Base-by-base conservation (phyloP, 148 eudicot genomes). In the Chenopodium formosanum region DNA sequence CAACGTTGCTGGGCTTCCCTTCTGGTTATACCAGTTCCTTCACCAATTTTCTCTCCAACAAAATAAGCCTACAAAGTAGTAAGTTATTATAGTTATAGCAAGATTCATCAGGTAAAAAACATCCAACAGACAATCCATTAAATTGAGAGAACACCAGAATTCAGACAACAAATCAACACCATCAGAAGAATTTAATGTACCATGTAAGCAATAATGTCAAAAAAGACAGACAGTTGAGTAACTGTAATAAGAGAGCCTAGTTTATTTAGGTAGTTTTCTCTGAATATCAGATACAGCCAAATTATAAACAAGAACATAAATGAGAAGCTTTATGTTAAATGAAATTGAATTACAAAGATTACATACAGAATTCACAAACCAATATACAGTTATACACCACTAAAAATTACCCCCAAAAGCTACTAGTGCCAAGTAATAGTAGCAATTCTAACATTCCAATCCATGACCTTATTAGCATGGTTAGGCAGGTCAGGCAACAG, bases 1-100 rank as follows among this genome's bases (percentile, higher is more conserved):
- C 97, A 95, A 80, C 86, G 97, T 53, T 89, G 94, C 73, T 90
- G 99, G 65, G 99, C 99, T 84, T 92, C 97, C 85, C 89, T 94
- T 81, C 97, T 88, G 4, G 90, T 92, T 88, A 83, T 88, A 29
- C 99, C 99, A 88, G 86, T 88, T 67, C 97, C 98, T 78, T 87
- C 85, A 76, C 95, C 98, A 79, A 96, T 84, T 87, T 86, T 91
- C 85, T 96, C 99, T 65, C 99, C 99, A 78, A 90, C 87, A 87
- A 93, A 94, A 86, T 75, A 87, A 31, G 87, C 94, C 98, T 94
- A 78, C 72, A 88, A 29, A 68, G 2, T 20, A 3, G 48, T 4
- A 12, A 47, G 50, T 20, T 86, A 68, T 89, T 84, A 63, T 90
- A 53, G 48, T 2, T 50, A 12, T 13, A 78, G 7, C n/a, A 48